These are phyloP conservation scores for Moesziomyces sp. DNA, from an alignment of 1,284 basidiomycete species.

Conservation along the genomic window DNA sequence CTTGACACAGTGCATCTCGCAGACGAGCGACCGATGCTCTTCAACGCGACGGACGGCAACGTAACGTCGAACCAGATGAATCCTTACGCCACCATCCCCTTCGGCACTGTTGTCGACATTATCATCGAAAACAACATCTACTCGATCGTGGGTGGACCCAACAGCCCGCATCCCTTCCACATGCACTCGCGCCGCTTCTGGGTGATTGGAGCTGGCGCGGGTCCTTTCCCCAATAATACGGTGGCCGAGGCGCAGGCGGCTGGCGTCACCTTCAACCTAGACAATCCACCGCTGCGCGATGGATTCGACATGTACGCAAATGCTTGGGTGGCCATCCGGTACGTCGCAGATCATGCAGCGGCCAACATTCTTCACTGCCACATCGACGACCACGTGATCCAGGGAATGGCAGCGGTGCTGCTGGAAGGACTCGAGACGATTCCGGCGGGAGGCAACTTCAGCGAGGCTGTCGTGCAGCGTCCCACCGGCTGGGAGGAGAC, in stretches of 20 bases:
- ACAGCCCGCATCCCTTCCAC: slow-evolving; percentile 54
- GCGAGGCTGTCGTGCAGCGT: slow-evolving; percentile 22
- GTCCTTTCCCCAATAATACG: slow-evolving; percentile 37
- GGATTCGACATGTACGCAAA: slow-evolving; percentile 51
- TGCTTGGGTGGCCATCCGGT: slow-evolving; percentile 50
- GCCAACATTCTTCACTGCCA: slow-evolving; percentile 55
- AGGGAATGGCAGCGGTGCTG: slow-evolving; percentile 52
- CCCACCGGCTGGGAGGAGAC: slow-evolving; percentile 32
- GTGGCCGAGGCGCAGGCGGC: slow-evolving; percentile 30
- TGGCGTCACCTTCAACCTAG: slow-evolving; percentile 33
- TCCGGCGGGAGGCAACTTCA: slow-evolving; percentile 41
- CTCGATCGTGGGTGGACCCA: slow-evolving; percentile 50
- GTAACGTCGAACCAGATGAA: slow-evolving; percentile 31
- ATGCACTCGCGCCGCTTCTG: slow-evolving; percentile 52
- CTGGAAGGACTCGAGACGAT: slow-evolving; percentile 52
- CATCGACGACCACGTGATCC: slow-evolving; percentile 50
- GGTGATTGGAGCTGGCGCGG: slow-evolving; percentile 43
- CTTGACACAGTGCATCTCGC: slow-evolving; percentile 44
- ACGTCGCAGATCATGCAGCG: slow-evolving; percentile 42
- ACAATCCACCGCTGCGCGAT: slow-evolving; percentile 47
- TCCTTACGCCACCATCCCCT: slow-evolving; percentile 33
- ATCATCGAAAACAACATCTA: slow-evolving; percentile 51
- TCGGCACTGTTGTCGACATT: slow-evolving; percentile 48
- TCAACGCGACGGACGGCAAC: slow-evolving; percentile 40
- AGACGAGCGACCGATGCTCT: slow-evolving; percentile 44